Percentiles rank a stretch among this genome's conserved stretches.
phyloP scores from a whole-genome alignment of 2,329 filamentous ascomycete genomes.

The Beauveria pseudobassiana region DNA sequence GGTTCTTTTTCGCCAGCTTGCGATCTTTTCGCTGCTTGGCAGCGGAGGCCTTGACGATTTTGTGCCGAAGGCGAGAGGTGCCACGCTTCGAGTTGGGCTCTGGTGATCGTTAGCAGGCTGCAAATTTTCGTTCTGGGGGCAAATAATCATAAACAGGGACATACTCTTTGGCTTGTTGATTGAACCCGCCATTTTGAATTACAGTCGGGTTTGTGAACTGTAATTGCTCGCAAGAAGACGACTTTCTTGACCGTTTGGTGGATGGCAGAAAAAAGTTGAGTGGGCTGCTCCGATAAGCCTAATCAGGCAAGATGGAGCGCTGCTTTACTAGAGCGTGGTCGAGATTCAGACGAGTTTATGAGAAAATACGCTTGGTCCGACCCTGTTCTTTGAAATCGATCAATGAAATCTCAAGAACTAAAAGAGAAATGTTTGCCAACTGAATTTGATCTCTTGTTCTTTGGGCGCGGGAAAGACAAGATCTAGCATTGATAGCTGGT shows the following conservation, averaged over 20 bases:
- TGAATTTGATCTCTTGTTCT: accelerated
- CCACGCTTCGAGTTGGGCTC: conserved; percentile 93
- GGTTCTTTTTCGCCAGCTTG: conserved; percentile 92
- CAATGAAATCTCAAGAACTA: too few species aligned
- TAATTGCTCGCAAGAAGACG: conserved; percentile 12
- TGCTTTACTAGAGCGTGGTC: not conserved
- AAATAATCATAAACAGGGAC: conserved; percentile 15
- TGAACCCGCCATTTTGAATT: conserved; percentile 41
- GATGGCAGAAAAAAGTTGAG: conserved; percentile 26
- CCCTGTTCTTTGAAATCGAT: too few species aligned
- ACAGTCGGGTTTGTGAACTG: conserved; percentile 15
- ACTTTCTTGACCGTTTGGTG: conserved; percentile 10
- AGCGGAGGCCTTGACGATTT: conserved; percentile 86
- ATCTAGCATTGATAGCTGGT: not conserved
- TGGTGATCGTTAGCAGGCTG: conserved; percentile 27
- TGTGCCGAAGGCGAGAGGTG: conserved; percentile 83
- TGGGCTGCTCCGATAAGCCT: conserved; percentile 19
- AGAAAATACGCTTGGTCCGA: not conserved
- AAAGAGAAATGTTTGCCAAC: too few species aligned
- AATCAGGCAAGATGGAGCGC: not conserved
- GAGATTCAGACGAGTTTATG: not conserved
- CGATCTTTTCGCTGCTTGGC: conserved; percentile 86
- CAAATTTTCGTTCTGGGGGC: too few species aligned
- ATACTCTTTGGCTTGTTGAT: conserved; percentile 49
- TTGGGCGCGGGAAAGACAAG: not conserved